Percentiles rank a stretch among this genome's conserved stretches.
phyloP scores from a whole-genome alignment of 192 early-diverging fungal species.

The Coemansia sp. region DNA sequence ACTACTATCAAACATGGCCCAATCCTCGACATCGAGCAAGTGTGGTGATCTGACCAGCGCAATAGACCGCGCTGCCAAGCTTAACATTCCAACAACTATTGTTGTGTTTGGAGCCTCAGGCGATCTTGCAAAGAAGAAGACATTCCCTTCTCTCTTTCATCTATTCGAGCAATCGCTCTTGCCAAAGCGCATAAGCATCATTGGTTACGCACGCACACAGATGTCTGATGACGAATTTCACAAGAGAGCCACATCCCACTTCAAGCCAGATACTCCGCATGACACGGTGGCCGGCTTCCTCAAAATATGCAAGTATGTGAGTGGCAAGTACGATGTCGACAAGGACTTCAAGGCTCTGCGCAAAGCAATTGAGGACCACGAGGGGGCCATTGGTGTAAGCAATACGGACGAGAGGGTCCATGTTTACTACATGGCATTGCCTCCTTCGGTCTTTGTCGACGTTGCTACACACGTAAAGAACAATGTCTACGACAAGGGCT shows the following conservation, averaged over 20 bases:
- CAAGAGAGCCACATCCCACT: constrained; percentile 67
- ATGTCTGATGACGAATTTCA: constrained; percentile 75
- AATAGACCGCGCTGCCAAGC: constrained; percentile 43
- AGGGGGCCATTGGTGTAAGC: constrained; percentile 30
- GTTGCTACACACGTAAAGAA: constrained; percentile 74
- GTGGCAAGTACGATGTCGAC: constrained; percentile 82
- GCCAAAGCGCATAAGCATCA: constrained; percentile 69
- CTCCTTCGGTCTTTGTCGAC: constrained; percentile 88
- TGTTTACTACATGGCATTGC: constrained; percentile 91
- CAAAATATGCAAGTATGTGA: constrained; percentile 69
- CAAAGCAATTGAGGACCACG: constrained; percentile 60
- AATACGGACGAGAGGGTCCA: constrained; percentile 50
- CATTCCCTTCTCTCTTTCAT: constrained; percentile 92
- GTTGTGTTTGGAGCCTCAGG: constrained; percentile 85
- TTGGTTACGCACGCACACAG: constrained; percentile 91
- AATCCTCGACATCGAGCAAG: neutral
- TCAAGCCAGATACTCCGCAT: constrained; percentile 29
- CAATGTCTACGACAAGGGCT: constrained; percentile 63
- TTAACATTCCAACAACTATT: constrained; percentile 39
- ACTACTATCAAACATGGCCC: too few species aligned
- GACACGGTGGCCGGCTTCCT: constrained; percentile 64
- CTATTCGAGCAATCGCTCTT: constrained; percentile 82
- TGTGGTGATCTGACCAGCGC: constrained; percentile 17
- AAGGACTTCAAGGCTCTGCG: constrained; percentile 69
- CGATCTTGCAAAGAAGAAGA: constrained; percentile 96